phyloP scores from a whole-genome alignment of 2,329 filamentous ascomycete species.

The Penicillium oxalicum region DNA sequence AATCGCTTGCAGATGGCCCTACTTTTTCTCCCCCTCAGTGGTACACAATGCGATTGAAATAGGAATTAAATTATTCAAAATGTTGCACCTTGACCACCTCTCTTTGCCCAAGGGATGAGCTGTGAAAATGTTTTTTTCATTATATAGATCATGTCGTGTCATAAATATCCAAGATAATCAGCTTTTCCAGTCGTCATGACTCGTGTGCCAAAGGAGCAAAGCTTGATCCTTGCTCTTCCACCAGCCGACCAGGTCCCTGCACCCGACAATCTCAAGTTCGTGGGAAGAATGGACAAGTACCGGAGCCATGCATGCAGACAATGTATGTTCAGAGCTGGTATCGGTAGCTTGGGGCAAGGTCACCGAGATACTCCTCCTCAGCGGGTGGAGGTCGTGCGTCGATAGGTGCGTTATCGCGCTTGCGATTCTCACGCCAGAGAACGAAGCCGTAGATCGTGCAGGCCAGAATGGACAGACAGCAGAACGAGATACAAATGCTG shows the following conservation, averaged over 20 bases:
- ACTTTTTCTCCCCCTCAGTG: too few relatives aligned
- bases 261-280: too few relatives aligned
- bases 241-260: too few relatives aligned
- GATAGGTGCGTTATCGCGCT: slow-evolving; percentile 29
- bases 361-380: slow-evolving; percentile 34
- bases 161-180: slow-evolving; percentile 1
- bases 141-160: neutral
- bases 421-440: slow-evolving; percentile 37
- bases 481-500: slow-evolving; percentile 68
- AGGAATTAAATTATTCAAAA: too few relatives aligned
- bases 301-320: too few relatives aligned
- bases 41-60: too few relatives aligned
- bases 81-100: too few relatives aligned
- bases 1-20: neutral
- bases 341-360: slow-evolving; percentile 38
- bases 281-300: too few relatives aligned
- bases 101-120: too few relatives aligned
- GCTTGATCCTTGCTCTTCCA: neutral
- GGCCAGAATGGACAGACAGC: slow-evolving; percentile 57
- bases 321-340: slow-evolving; percentile 30
- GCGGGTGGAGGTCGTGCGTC: slow-evolving; percentile 21
- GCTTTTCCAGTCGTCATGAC: neutral
- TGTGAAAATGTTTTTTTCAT: too few relatives aligned
- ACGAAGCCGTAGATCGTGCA: slow-evolving; percentile 37
- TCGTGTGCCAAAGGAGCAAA: neutral